A percentile compares a stretch with the other conserved stretches of the same genome.
Evolutionary conservation across 139 green algal species (phyloP).

Genomic region (Chlamydomonas incerta): DNA sequence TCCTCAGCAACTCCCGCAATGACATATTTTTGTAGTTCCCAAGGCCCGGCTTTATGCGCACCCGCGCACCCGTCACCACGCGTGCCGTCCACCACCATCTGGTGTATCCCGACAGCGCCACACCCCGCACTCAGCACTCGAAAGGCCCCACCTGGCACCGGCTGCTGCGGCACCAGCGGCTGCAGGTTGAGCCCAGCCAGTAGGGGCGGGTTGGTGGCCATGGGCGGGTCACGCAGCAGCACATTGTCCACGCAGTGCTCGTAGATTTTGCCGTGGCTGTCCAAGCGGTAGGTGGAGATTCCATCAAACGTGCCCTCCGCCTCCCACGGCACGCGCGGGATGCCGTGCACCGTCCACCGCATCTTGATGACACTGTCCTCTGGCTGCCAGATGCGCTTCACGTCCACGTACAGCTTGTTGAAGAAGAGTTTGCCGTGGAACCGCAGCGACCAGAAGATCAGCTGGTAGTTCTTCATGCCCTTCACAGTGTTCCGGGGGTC

Average conservation of each 20-base stretch:
- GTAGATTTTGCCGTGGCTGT: constrained; percentile 85
- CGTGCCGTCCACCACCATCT: no score
- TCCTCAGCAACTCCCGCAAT: no score
- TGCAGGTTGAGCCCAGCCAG: constrained; percentile 68
- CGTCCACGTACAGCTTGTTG: constrained; percentile 82
- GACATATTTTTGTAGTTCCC: no score
- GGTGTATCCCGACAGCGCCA: no score
- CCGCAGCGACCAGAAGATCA: constrained; percentile 92
- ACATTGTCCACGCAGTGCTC: constrained; percentile 90
- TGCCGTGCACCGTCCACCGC: constrained; percentile 88
- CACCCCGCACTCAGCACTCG: no score
- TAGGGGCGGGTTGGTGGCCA: constrained; percentile 46
- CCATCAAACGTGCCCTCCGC: constrained; percentile 91
- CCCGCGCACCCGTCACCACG: no score
- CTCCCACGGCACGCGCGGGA: constrained; percentile 90
- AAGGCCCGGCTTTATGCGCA: no score
- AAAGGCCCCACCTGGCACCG: constrained; percentile 49
- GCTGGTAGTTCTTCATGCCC: constrained; percentile 91
- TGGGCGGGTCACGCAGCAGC: constrained; percentile 69
- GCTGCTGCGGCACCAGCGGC: constrained; percentile 48
- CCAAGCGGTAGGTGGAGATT: constrained; percentile 93
- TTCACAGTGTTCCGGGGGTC: constrained; percentile 87
- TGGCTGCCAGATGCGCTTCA: constrained; percentile 94
- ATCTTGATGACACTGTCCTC: constrained; percentile 85
- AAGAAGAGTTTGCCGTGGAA: constrained; percentile 95